Conservation (phyloP, 1,284 basidiomycete species). For the Sporisorium sorghi region DNA sequence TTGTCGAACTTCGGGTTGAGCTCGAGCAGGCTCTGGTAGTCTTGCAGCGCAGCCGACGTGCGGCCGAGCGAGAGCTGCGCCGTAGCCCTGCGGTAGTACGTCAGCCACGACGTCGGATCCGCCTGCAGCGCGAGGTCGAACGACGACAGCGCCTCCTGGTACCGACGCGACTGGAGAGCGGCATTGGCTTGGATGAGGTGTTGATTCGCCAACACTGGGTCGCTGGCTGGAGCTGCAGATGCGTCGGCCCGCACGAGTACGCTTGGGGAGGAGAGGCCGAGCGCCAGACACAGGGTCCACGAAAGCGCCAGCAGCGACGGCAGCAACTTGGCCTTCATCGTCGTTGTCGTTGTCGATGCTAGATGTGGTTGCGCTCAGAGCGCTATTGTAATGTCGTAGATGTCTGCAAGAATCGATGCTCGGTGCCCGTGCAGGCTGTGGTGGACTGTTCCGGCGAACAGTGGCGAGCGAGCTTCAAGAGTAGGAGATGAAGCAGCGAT, state of each 20-base stretch:
- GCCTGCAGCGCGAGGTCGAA: conserved; percentile 58
- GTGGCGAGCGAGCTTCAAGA: conserved; percentile 4
- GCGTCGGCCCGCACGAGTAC: conserved; percentile 29
- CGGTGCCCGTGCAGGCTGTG: not conserved
- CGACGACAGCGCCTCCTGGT: conserved; percentile 57
- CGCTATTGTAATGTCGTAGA: not conserved
- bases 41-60: conserved; percentile 59
- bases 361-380: not conserved
- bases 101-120: conserved; percentile 60
- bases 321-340: conserved; percentile 31
- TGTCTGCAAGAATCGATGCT: not conserved
- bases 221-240: conserved; percentile 21
- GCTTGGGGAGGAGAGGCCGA: conserved; percentile 28
- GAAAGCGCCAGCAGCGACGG: conserved; percentile 48
- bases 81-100: conserved; percentile 66
- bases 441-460: not conserved
- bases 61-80: conserved; percentile 66
- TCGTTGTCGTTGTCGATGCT: conserved; percentile 11
- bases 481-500: not conserved
- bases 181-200: conserved; percentile 57
- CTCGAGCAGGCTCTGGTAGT: conserved; percentile 55
- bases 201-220: conserved; percentile 32
- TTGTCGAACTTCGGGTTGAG: conserved; percentile 65
- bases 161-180: conserved; percentile 56
- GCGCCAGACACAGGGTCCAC: conserved; percentile 35